Base-by-base conservation (phyloP, 768 basidiomycete species). In the Termitomyces eurrhizus region DNA sequence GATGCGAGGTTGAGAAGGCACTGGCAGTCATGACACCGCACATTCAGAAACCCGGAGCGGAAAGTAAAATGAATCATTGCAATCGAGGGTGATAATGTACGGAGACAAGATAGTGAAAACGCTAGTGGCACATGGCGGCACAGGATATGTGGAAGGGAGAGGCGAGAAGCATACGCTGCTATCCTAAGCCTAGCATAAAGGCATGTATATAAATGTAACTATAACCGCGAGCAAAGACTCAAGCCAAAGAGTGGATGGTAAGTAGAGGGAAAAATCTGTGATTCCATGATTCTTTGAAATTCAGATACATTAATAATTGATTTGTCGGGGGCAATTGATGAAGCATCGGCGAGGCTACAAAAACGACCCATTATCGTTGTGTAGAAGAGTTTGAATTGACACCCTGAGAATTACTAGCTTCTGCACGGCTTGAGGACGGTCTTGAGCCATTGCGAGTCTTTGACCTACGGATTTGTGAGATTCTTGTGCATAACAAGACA, bases 381-480 rank as follows among this genome's bases (percentile, higher is more conserved):
- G 59, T 54, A 54, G 65, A 56, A 44, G 64, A 59, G 44, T 65
- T 62, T 21, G 62, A 57, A 35, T 58, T 65, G 37, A 55, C 51
- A 42, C 56, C 60, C 12, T 58, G 54, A 46, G 67, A 60, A 35
- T 62, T 59, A 44, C 36, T 52, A 5, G 58, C 52, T 36, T 67
- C 63, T 18, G 61, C 51, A 33, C 63, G 65, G 59, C 59, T 67
- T 8, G 61, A 64, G n/a, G 67, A 64, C 49, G 68, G 65, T 50
- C 65, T 60, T 8, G 67, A 65, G 51, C 68, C 69, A 14, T 71
- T 75, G 49, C 68, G 68, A 48, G 75, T 72, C 52, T 67, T 74
- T 36, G 60, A 41, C 41, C 62, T 69, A 56, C 21, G 55, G 8
- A 44, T n/a, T 18, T 12, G 37, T 58, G 29, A 62, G 37, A 49